Base-by-base conservation (phyloP, 129 eudicot species). In the Flaveria linearis region DNA sequence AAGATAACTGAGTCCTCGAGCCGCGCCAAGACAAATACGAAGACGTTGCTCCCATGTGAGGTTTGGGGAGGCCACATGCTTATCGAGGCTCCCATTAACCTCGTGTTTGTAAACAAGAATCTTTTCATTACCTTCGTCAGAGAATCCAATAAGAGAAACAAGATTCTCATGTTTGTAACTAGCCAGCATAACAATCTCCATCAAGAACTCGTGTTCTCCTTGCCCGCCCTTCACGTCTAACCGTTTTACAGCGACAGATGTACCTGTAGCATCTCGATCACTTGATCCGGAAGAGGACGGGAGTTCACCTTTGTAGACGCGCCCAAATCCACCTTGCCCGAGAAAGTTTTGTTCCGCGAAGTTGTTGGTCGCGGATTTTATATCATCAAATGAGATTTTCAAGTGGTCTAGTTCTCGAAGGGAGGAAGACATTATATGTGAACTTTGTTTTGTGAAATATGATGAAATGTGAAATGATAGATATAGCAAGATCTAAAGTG, bases 11-110 rank as follows among this genome's bases (percentile, higher is more conserved):
- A 72, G 36, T 18, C 66, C 76, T 30, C 11, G 18, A 1, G 66
- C 76, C 0, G 76, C 76, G 4, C 78, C 78, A 4, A 74, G 47
- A 61, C 78, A 74, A 15, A 74, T 60, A 1, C 41, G 70, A 0
- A 74, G 28, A 16, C 78, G 78, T n/a, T 74, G 70, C 28, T 22
- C 78, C 78, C 78, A 74, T 23, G 70, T 60, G 17, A 74, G 57
- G 15, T 60, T n/a, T 4, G 28, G 61, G 46, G 70, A 28, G 22
- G 45, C 43, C 23, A 70, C 6, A 47, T 69, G 41, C 0, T 22
- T 47, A 13, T 65, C 49, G 23, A 65, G 70, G 70, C 70, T 65
- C 8, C 70, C 50, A 36, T 36, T 33, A 36, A 36, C 58, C 58
- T 69, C 74, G 13, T 69, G 20, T 9, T 25, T 14, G 58, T 69